Evolutionary conservation across 441 rosid genomes (phyloP).

Genomic region (Pelargonium cotyledonis): DNA sequence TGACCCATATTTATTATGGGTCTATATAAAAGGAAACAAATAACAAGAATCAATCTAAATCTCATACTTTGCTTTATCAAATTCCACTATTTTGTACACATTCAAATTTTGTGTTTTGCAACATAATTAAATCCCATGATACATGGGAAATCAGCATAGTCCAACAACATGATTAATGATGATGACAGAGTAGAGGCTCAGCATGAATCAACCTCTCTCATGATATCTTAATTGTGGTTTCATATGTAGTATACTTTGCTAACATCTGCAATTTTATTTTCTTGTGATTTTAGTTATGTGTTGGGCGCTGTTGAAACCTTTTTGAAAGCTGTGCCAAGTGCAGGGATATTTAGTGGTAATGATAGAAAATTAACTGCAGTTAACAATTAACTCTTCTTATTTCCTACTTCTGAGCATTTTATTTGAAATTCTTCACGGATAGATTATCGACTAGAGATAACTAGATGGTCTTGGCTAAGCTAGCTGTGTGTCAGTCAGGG

Average conservation of each 20-base stretch:
- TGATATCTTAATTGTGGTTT: slow-evolving; percentile 13
- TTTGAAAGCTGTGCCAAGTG: slow-evolving; percentile 90
- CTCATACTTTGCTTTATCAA: no score
- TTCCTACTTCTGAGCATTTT: slow-evolving; percentile 2
- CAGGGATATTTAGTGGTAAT: slow-evolving; percentile 88
- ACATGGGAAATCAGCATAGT: no score
- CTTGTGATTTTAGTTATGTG: slow-evolving; percentile 59
- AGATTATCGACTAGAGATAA: background rate
- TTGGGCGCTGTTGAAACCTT: slow-evolving; percentile 99
- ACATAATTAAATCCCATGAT: no score
- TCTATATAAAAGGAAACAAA: no score
- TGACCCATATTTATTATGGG: no score
- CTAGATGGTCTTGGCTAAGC: background rate
- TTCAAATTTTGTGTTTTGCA: no score
- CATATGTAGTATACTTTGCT: slow-evolving; percentile 5
- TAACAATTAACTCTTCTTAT: background rate
- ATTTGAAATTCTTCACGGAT: background rate
- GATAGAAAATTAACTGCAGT: slow-evolving; percentile 12
- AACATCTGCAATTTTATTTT: slow-evolving; percentile 17
- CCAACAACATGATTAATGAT: slow-evolving; percentile 7
- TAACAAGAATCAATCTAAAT: no score
- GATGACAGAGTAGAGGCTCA: slow-evolving; percentile 12
- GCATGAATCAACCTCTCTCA: slow-evolving; percentile 4
- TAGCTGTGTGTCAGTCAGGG: background rate
- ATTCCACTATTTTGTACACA: no score